Conservation (phyloP, 225 moss, liverwort and hornwort species). For the Neckera pumila region DNA sequence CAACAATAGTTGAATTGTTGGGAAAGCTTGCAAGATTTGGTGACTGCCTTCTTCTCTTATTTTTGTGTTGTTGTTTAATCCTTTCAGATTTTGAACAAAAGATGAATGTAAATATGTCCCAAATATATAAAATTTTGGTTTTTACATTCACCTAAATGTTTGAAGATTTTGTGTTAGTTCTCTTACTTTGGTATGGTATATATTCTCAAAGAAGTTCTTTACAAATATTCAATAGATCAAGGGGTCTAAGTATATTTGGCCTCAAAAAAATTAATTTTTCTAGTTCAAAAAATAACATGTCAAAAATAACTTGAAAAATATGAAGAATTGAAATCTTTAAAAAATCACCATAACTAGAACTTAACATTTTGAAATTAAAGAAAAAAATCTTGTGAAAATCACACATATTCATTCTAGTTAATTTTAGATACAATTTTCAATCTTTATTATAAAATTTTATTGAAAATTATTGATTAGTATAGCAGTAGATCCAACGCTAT, state of each 20-base stretch:
- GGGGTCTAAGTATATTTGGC: background rate
- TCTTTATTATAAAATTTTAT: background rate
- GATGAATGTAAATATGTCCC: background rate
- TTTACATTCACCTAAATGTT: background rate
- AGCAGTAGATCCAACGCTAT: accelerated
- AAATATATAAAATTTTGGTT: background rate
- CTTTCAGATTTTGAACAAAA: background rate
- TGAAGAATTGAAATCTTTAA: background rate
- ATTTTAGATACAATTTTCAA: background rate
- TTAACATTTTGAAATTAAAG: background rate
- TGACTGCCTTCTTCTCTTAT: background rate
- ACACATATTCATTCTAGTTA: background rate
- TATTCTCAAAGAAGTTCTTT: background rate
- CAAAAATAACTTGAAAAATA: background rate
- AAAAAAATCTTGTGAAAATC: background rate
- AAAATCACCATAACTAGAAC: background rate
- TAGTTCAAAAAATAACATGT: accelerated
- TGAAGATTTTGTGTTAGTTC: background rate
- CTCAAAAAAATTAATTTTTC: background rate
- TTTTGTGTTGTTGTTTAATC: background rate
- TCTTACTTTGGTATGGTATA: background rate
- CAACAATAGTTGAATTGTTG: background rate
- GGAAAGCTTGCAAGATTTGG: background rate
- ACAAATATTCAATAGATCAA: background rate
- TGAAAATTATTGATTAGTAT: background rate